Conservation (phyloP, 306 rosid species). For the Quercus variabilis region DNA sequence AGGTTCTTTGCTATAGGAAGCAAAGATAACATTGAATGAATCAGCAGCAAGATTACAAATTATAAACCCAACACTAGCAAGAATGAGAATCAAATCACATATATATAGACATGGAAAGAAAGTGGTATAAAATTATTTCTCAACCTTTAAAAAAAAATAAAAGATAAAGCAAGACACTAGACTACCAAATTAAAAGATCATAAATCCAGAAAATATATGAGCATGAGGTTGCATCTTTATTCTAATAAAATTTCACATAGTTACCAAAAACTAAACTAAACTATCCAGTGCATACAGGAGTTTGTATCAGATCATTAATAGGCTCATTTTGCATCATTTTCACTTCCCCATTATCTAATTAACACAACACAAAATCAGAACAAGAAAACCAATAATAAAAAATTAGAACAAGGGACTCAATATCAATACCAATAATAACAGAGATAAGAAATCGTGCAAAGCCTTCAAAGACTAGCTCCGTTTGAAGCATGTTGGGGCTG, state of each 20-base stretch:
- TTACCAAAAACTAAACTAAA: too few species aligned
- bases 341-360: neutral
- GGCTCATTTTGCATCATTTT: neutral
- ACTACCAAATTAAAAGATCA: neutral
- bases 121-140: neutral
- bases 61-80: neutral
- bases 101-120: neutral
- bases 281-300: neutral
- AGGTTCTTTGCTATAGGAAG: slow-evolving; percentile 83
- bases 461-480: slow-evolving; percentile 64
- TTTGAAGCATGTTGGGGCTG: slow-evolving; percentile 58
- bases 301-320: neutral
- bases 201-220: neutral
- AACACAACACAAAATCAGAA: too few species aligned
- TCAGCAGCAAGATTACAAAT: neutral
- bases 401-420: slow-evolving; percentile 1
- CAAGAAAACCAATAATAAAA: slow-evolving; percentile 23
- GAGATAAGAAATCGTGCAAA: slow-evolving; percentile 66
- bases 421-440: slow-evolving; percentile 26
- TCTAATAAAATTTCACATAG: too few species aligned
- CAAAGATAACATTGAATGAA: slow-evolving; percentile 15
- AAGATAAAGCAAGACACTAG: neutral
- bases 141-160: neutral
- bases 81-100: neutral
- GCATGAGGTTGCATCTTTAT: too few species aligned